Percentiles rank a stretch among this genome's conserved stretches.
Conservation (phyloP, 768 basidiomycete species). For the Pholiota microspora region DNA sequence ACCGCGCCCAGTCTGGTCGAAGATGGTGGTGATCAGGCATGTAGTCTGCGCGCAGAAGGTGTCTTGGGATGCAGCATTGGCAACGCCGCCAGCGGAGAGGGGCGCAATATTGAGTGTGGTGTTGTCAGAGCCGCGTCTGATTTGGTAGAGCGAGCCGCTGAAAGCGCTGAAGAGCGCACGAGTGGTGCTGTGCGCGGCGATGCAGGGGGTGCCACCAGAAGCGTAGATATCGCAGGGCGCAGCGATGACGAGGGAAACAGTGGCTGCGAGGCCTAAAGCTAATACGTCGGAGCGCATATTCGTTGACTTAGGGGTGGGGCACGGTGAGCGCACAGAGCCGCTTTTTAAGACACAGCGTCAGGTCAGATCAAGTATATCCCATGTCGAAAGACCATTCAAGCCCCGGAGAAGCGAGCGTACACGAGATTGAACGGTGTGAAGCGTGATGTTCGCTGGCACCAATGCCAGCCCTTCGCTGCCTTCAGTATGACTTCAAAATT, state of each 20-base stretch:
- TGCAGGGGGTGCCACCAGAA: conserved; percentile 12
- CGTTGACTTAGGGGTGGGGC: not conserved
- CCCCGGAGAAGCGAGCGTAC: not conserved
- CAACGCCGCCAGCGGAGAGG: conserved; percentile 11
- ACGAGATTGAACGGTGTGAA: not conserved
- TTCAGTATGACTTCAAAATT: not conserved
- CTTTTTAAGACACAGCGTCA: not conserved
- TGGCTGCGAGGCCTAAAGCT: conserved; percentile 5
- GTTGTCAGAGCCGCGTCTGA: conserved; percentile 11
- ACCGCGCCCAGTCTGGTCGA: conserved; percentile 11
- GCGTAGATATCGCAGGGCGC: conserved; percentile 14
- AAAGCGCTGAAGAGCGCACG: conserved; percentile 9
- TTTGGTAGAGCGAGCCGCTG: conserved; percentile 13
- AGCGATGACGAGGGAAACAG: conserved; percentile 5
- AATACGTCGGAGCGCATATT: conserved; percentile 5
- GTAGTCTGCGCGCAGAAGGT: conserved; percentile 8
- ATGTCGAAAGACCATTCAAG: not conserved
- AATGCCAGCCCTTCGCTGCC: not conserved
- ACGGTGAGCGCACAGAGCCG: not conserved
- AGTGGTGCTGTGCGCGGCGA: conserved; percentile 14
- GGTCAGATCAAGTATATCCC: not conserved
- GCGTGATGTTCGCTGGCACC: conserved; percentile 1
- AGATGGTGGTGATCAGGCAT: conserved; percentile 12
- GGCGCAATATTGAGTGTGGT: conserved; percentile 10
- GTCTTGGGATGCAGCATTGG: conserved; percentile 12